Percentiles rank a stretch among this genome's conserved stretches.
These are phyloP conservation scores for Allantophomopsis cytisporea DNA, from an alignment of 2,329 filamentous ascomycete species.

Conservation along the genomic window DNA sequence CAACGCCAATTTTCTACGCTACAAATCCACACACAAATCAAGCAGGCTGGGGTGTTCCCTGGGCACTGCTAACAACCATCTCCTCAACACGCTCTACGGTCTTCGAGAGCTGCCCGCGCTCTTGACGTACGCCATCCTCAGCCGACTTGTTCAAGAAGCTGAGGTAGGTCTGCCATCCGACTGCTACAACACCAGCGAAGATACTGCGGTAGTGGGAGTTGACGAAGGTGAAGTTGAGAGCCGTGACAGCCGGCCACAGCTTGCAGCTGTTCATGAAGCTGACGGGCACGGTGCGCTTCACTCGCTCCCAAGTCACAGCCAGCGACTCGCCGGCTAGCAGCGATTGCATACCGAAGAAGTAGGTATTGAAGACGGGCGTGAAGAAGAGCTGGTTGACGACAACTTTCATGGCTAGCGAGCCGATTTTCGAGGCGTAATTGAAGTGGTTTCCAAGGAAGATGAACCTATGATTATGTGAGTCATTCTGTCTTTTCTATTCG, in stretches of 20 bases:
- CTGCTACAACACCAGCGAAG: slow-evolving; percentile 66
- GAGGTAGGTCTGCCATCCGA: slow-evolving; percentile 89
- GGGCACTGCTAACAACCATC: too few relatives aligned
- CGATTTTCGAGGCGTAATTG: slow-evolving; percentile 63
- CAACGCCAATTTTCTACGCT: too few relatives aligned
- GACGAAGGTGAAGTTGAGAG: slow-evolving; percentile 77
- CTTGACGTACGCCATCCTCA: slow-evolving; percentile 25
- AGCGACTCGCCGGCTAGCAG: slow-evolving; percentile 55
- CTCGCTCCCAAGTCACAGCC: slow-evolving; percentile 50
- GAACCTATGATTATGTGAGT: slow-evolving; percentile 37
- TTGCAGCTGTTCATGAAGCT: slow-evolving; percentile 72
- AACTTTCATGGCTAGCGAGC: slow-evolving; percentile 67
- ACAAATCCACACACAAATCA: too few relatives aligned
- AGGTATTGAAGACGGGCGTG: slow-evolving; percentile 70
- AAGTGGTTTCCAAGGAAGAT: slow-evolving; percentile 69
- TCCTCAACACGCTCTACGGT: too few relatives aligned
- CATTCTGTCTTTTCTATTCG: neutral
- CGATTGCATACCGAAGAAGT: slow-evolving; percentile 73
- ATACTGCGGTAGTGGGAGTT: slow-evolving; percentile 67
- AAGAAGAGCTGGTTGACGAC: slow-evolving; percentile 67
- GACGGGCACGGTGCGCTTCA: slow-evolving; percentile 62
- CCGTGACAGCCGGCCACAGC: slow-evolving; percentile 78
- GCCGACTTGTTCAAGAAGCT: slow-evolving; percentile 66
- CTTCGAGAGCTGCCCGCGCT: too few relatives aligned
- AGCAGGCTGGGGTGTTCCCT: too few relatives aligned